Evolutionary conservation across 345 rosid genomes (phyloP), one percentile per base, ranked within the genome.

Genomic region (Pseudoturritis turrita): DNA sequence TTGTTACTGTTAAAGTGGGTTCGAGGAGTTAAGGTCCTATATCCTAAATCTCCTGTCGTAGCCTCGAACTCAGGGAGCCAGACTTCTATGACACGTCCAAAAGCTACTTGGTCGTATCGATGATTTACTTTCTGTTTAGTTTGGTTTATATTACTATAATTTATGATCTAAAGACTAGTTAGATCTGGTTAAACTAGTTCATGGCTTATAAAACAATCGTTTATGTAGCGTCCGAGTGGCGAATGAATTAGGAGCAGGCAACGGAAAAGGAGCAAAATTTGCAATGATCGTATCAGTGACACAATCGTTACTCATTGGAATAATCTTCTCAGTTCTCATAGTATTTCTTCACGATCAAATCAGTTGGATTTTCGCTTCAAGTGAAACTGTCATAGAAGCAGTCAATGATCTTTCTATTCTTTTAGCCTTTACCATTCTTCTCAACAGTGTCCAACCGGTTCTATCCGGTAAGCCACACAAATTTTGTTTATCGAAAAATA

Each of bases 151-250:
- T 23, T 35, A 22, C n/a, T n/a, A n/a, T n/a, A n/a, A n/a, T 10
- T n/a, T 2, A 56, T 11, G 17, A 35, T 18, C n/a, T 18, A 56
- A 35, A 18, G 26, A 56, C 6, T 1, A 7, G 22, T 53, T 28
- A 53, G 10, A n/a, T 53, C n/a, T n/a, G n/a, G n/a, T n/a, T n/a
- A n/a, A n/a, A n/a, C n/a, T n/a, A n/a, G n/a, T n/a, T n/a, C 37
- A 7, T 53, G 37, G 37, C 11, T 50, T 14, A 33, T 33, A 29
- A 29, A 8, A 8, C 37, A n/a, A n/a, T n/a, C n/a, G n/a, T n/a
- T n/a, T n/a, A n/a, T 60, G 37, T 33, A 87, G 97, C 60, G 92
- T 92, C 7, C 74, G 96, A 63, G 95, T 89, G 29, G 91, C 98
- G 0, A 65, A 49, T 50, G 70, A 63, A 31, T 46, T 63, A 46